Percentiles rank a stretch among this genome's conserved stretches.
Conservation (phyloP, 768 basidiomycete genomes). For the Cytidiella melzeri region DNA sequence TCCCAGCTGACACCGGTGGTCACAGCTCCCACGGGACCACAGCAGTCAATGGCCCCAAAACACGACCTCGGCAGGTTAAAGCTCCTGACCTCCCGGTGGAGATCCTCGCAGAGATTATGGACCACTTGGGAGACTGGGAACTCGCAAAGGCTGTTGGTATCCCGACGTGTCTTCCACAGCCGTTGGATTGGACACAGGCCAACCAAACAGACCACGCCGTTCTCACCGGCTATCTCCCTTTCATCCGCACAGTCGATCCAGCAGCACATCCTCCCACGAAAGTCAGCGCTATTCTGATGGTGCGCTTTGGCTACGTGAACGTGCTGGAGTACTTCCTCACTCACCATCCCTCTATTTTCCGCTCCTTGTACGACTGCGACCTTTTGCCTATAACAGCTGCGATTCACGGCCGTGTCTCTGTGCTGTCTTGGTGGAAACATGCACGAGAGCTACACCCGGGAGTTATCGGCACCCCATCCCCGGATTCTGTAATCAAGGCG, state of each 20-base stretch:
- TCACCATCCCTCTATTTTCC: slow-evolving; percentile 58
- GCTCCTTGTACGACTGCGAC: slow-evolving; percentile 56
- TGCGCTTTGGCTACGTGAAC: slow-evolving; percentile 72
- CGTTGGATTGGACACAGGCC: slow-evolving; percentile 68
- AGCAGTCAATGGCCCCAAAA: slow-evolving; percentile 13
- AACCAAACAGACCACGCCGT: slow-evolving; percentile 66
- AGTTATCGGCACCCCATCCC: slow-evolving; percentile 48
- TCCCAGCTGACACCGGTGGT: slow-evolving; percentile 31
- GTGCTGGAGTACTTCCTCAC: slow-evolving; percentile 71
- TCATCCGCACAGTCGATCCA: slow-evolving; percentile 57
- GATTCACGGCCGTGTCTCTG: slow-evolving; percentile 59
- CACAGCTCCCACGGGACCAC: slow-evolving; percentile 6
- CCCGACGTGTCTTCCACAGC: slow-evolving; percentile 59
- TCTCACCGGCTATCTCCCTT: slow-evolving; percentile 53
- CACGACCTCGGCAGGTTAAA: slow-evolving; percentile 23
- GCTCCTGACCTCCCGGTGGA: slow-evolving; percentile 67
- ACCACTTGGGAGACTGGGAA: slow-evolving; percentile 81
- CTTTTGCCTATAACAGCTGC: slow-evolving; percentile 77
- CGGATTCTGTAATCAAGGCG: slow-evolving; percentile 55
- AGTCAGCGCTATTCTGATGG: slow-evolving; percentile 56
- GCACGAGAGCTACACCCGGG: slow-evolving; percentile 55
- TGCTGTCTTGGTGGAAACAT: slow-evolving; percentile 81
- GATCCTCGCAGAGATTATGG: slow-evolving; percentile 69
- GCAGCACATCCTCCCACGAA: slow-evolving; percentile 55
- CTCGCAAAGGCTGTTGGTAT: slow-evolving; percentile 72